These are phyloP conservation scores for Hansenula sp. DNA, from an alignment of 1,139 yeast genomes.

Conservation along the genomic window DNA sequence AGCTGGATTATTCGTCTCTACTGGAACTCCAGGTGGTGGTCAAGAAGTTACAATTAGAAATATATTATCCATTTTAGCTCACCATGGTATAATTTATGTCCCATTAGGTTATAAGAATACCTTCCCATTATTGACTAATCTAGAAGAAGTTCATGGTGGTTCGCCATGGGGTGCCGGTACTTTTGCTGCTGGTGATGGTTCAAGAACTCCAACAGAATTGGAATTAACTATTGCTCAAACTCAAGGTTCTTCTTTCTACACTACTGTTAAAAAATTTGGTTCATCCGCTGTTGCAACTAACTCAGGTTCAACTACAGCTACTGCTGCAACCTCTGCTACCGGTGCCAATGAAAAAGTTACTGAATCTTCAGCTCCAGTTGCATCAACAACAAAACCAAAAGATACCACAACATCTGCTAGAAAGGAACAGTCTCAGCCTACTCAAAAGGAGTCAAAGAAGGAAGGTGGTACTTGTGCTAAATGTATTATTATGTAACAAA, in stretches of 20 bases:
- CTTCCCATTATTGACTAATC: slow-evolving; percentile 50
- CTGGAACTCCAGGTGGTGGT: slow-evolving; percentile 84
- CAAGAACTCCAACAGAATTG: slow-evolving; percentile 60
- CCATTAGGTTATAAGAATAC: slow-evolving; percentile 73
- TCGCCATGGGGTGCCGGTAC: slow-evolving; percentile 89
- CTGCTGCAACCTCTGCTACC: slow-evolving; percentile 3
- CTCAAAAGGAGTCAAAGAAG: slow-evolving; percentile 3
- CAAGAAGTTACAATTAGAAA: slow-evolving; percentile 66
- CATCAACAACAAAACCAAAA: neutral
- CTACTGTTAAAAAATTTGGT: slow-evolving; percentile 8
- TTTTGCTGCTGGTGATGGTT: slow-evolving; percentile 72
- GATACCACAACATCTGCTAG: slow-evolving; percentile 1
- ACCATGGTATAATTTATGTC: slow-evolving; percentile 73
- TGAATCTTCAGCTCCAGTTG: neutral
- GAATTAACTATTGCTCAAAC: slow-evolving; percentile 56
- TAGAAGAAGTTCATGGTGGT: slow-evolving; percentile 72
- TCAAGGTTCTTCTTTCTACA: slow-evolving; percentile 50
- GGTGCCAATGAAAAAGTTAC: neutral
- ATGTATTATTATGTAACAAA: slow-evolving; percentile 14
- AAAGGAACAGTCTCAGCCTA: slow-evolving; percentile 11
- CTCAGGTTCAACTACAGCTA: neutral
- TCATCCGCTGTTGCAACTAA: neutral
- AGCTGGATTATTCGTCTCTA: slow-evolving; percentile 71
- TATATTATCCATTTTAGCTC: slow-evolving; percentile 60
- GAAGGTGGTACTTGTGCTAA: slow-evolving; percentile 3